Conservation (phyloP, 2,329 filamentous ascomycete genomes). For the Dissoconium aciculare region DNA sequence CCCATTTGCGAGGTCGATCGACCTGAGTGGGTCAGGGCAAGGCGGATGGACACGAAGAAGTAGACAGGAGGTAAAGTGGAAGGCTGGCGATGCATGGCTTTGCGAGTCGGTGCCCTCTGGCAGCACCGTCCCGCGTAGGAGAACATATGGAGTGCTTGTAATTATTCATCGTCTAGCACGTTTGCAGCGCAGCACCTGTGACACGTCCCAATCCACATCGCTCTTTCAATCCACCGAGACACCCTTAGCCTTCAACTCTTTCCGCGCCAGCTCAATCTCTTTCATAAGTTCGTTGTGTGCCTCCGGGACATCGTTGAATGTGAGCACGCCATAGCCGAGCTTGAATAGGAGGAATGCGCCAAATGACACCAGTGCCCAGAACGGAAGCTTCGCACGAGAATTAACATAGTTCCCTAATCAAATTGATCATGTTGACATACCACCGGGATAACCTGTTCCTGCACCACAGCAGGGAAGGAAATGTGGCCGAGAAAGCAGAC, state of each 20-base stretch:
- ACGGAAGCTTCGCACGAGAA: constrained; percentile 54
- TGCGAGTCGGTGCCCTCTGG: too few species aligned
- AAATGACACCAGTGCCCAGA: constrained; percentile 83
- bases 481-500: constrained; percentile 71
- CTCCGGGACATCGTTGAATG: constrained; percentile 88
- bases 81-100: too few species aligned
- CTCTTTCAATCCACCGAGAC: constrained; percentile 56
- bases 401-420: neutral
- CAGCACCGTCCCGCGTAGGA: too few species aligned
- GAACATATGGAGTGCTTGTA: too few species aligned
- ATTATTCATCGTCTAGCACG: too few species aligned
- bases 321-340: constrained; percentile 82
- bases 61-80: constrained; percentile 5
- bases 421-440: constrained; percentile 39
- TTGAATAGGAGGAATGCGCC: constrained; percentile 84
- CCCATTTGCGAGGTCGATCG: constrained; percentile 14
- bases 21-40: constrained; percentile 12
- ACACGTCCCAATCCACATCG: too few species aligned
- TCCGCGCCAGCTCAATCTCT: constrained; percentile 65
- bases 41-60: constrained; percentile 11
- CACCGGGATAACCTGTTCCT: constrained; percentile 75
- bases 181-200: too few species aligned
- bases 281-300: constrained; percentile 79
- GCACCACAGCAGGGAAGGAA: constrained; percentile 61
- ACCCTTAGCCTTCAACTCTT: constrained; percentile 56